A percentile compares a stretch with the other conserved stretches of the same genome.
phyloP scores from a whole-genome alignment of 352 stramenopile species.

The Phytophthora pini region DNA sequence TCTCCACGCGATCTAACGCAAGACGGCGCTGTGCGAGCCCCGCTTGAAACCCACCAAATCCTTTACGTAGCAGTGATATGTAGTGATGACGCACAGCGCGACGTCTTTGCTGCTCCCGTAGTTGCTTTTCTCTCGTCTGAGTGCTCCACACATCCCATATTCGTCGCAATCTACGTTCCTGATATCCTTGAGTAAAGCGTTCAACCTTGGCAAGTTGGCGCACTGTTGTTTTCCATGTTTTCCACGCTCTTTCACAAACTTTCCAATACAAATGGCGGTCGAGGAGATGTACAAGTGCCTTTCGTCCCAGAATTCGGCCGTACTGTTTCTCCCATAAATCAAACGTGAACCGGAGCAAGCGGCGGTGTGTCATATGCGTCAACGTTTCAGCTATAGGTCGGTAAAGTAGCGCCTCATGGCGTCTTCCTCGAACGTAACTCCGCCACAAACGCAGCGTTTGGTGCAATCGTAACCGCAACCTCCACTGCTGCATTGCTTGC shows the following conservation, averaged over 20 bases:
- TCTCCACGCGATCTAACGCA: slow-evolving; percentile 16
- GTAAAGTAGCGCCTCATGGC: slow-evolving; percentile 17
- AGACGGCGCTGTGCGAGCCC: slow-evolving; percentile 12
- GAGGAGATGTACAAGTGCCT: slow-evolving; percentile 20
- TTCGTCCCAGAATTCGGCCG: slow-evolving; percentile 3
- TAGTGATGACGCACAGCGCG: slow-evolving; percentile 40
- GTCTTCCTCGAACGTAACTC: slow-evolving; percentile 16
- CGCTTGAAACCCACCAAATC: slow-evolving; percentile 23
- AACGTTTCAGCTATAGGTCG: slow-evolving; percentile 13
- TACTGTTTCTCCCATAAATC: slow-evolving; percentile 21
- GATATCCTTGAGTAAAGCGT: slow-evolving; percentile 12
- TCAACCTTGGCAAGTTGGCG: slow-evolving; percentile 20
- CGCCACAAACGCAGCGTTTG: slow-evolving; percentile 21
- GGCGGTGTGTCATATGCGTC: slow-evolving; percentile 7
- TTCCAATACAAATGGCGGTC: slow-evolving; percentile 35
- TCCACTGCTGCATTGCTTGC: slow-evolving; percentile 32
- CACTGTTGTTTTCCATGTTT: slow-evolving; percentile 21
- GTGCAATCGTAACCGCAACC: slow-evolving; percentile 22
- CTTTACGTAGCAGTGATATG: slow-evolving; percentile 25
- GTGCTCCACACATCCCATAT: slow-evolving; percentile 35
- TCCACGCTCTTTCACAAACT: slow-evolving; percentile 30
- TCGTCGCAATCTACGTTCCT: slow-evolving; percentile 17
- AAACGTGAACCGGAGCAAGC: slow-evolving; percentile 23
- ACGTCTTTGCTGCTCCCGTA: slow-evolving; percentile 31
- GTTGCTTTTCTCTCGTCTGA: slow-evolving; percentile 20